phyloP scores from a whole-genome alignment of 106 monocot genomes.

The Vanilla planifolia region DNA sequence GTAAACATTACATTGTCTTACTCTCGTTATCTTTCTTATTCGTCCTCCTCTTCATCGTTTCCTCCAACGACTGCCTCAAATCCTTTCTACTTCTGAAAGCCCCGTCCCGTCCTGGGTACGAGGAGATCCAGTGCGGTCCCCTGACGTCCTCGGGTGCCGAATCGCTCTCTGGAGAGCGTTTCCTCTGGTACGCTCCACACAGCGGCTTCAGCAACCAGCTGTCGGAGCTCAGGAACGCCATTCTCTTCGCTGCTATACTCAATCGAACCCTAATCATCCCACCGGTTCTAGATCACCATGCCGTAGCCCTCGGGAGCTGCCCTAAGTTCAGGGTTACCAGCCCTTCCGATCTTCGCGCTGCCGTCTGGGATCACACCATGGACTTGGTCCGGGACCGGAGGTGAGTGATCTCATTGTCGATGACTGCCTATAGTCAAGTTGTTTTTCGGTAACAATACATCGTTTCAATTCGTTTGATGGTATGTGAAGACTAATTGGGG shows the following conservation, averaged over 20 bases:
- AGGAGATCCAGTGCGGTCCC: slow-evolving; percentile 8
- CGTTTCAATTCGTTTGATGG: no score
- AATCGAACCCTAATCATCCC: slow-evolving; percentile 87
- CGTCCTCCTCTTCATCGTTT: slow-evolving; percentile 22
- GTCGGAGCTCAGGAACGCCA: slow-evolving; percentile 71
- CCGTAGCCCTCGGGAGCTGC: slow-evolving; percentile 90
- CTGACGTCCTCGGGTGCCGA: not conserved
- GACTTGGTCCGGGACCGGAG: slow-evolving; percentile 43
- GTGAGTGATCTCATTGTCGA: slow-evolving; percentile 33
- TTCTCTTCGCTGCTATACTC: slow-evolving; percentile 62
- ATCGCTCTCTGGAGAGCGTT: slow-evolving; percentile 23
- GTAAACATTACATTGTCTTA: slow-evolving; percentile 17
- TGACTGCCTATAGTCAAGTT: no score
- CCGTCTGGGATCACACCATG: slow-evolving; percentile 78
- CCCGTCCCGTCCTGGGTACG: slow-evolving; percentile 3
- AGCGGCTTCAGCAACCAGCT: slow-evolving; percentile 99
- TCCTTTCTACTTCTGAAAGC: slow-evolving; percentile 16
- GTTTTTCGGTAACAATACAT: no score
- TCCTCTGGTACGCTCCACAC: slow-evolving; percentile 89
- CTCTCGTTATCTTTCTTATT: slow-evolving; percentile 19
- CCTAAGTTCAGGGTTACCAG: slow-evolving; percentile 83
- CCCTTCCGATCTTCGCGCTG: slow-evolving; percentile 36
- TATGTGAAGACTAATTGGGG: no score
- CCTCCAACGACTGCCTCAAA: slow-evolving; percentile 13
- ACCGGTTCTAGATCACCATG: slow-evolving; percentile 94